phyloP scores from a whole-genome alignment of 176 grass and related monocot genomes.

The Poa pratensis region DNA sequence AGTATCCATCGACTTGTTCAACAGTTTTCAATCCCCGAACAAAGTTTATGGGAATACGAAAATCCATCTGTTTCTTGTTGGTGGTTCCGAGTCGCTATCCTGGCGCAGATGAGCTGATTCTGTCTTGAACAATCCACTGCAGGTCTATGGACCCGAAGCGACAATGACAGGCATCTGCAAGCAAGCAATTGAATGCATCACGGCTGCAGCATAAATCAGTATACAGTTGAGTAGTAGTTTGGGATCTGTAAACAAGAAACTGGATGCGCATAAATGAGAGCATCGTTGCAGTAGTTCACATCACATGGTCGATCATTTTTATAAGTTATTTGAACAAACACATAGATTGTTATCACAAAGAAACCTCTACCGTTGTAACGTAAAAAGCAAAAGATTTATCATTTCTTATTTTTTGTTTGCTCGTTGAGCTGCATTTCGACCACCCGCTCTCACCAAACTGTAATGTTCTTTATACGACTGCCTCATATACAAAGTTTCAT shows the following conservation, averaged over 20 bases:
- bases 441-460: neutral
- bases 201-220: slow-evolving; percentile 55
- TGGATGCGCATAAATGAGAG: slow-evolving; percentile 40
- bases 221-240: neutral
- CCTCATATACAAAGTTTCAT: neutral
- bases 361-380: slow-evolving; percentile 30
- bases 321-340: slow-evolving; percentile 10
- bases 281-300: slow-evolving; percentile 24
- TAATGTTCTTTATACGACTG: neutral
- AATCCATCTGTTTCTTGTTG: slow-evolving; percentile 16
- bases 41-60: neutral
- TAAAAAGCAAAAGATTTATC: slow-evolving; percentile 6
- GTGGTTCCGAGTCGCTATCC: neutral
- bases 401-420: neutral
- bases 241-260: slow-evolving; percentile 65
- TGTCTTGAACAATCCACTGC: slow-evolving; percentile 31
- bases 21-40: neutral
- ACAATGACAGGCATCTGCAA: slow-evolving; percentile 98
- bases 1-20: neutral
- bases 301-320: slow-evolving; percentile 6
- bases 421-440: neutral
- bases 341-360: slow-evolving; percentile 1
- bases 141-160: slow-evolving; percentile 92
- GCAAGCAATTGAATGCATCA: slow-evolving; percentile 89
- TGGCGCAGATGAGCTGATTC: neutral